These are phyloP conservation scores for Microthlaspi erraticum DNA, from an alignment of 345 rosid genomes.

Conservation along the genomic window DNA sequence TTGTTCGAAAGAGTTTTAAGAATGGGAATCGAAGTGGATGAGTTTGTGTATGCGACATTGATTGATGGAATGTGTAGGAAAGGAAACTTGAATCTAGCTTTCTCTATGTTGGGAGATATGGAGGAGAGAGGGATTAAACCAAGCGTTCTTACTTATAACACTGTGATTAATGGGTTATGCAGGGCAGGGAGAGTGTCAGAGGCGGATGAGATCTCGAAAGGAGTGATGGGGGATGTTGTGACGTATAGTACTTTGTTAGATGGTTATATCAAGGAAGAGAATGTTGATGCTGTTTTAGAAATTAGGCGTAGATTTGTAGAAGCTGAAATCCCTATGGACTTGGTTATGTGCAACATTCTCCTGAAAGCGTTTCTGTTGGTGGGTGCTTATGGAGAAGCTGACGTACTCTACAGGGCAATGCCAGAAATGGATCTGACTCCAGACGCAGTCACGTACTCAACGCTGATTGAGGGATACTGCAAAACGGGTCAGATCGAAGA, in stretches of 20 bases:
- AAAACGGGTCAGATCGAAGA: conserved; percentile 70
- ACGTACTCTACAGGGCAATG: conserved; percentile 64
- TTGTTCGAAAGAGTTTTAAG: conserved; percentile 59
- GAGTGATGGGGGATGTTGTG: conserved; percentile 57
- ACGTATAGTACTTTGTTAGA: conserved; percentile 72
- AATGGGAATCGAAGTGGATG: conserved; percentile 63
- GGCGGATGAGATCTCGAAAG: conserved; percentile 72
- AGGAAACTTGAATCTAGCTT: conserved; percentile 59
- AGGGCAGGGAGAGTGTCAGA: conserved; percentile 66
- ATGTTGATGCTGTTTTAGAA: conserved; percentile 56
- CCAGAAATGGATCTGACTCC: conserved; percentile 60
- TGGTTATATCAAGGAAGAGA: conserved; percentile 64
- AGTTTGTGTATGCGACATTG: conserved; percentile 73
- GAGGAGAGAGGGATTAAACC: conserved; percentile 70
- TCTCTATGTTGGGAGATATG: conserved; percentile 67
- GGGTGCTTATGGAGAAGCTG: conserved; percentile 78
- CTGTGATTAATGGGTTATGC: conserved; percentile 71
- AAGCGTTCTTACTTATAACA: conserved; percentile 61
- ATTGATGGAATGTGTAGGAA: conserved; percentile 67
- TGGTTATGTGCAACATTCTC: conserved; percentile 70
- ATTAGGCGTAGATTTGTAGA: conserved; percentile 59
- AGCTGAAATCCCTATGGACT: conserved; percentile 62
- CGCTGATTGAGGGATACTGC: conserved; percentile 65
- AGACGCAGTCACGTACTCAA: conserved; percentile 61
- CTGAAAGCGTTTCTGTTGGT: conserved; percentile 71